These are phyloP conservation scores for Solanum virginianum DNA, from an alignment of 257 asterid species.

Conservation along the genomic window DNA sequence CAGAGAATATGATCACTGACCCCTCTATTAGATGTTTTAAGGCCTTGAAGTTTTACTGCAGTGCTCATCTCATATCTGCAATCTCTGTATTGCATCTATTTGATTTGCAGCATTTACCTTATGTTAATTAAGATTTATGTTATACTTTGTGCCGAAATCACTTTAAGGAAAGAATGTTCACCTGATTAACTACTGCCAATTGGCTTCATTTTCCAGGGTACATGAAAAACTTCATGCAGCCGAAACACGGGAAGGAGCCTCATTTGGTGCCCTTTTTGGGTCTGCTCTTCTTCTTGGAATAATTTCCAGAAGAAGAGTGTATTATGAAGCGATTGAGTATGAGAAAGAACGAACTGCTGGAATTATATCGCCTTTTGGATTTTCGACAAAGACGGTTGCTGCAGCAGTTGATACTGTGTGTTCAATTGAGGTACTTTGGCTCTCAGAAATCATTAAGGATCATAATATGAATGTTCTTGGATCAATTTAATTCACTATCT, in stretches of 20 bases:
- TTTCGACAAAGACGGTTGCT: slow-evolving; percentile 48
- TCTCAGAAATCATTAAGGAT: not conserved
- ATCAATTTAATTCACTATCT: not conserved
- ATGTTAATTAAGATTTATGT: not conserved
- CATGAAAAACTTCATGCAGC: slow-evolving; percentile 57
- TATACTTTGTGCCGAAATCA: not conserved
- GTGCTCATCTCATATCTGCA: not conserved
- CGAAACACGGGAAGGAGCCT: slow-evolving; percentile 83
- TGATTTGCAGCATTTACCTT: not conserved
- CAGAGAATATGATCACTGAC: not conserved
- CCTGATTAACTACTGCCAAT: not conserved
- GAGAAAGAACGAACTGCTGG: slow-evolving; percentile 88
- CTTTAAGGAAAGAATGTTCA: not conserved
- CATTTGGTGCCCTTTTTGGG: slow-evolving; percentile 74
- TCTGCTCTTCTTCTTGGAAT: slow-evolving; percentile 71
- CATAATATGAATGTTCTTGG: not conserved
- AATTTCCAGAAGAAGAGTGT: slow-evolving; percentile 68
- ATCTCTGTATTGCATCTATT: not conserved
- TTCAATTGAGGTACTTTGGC: slow-evolving; percentile 61
- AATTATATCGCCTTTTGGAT: slow-evolving; percentile 82
- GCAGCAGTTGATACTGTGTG: slow-evolving; percentile 59
- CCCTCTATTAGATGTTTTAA: not conserved
- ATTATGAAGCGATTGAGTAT: slow-evolving; percentile 65
- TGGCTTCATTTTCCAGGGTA: slow-evolving; percentile 37
- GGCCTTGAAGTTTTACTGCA: not conserved